Percentiles rank a stretch among this genome's conserved stretches.
phyloP scores from a whole-genome alignment of 495 filamentous ascomycete species.

The Hypoxylon fuscum region DNA sequence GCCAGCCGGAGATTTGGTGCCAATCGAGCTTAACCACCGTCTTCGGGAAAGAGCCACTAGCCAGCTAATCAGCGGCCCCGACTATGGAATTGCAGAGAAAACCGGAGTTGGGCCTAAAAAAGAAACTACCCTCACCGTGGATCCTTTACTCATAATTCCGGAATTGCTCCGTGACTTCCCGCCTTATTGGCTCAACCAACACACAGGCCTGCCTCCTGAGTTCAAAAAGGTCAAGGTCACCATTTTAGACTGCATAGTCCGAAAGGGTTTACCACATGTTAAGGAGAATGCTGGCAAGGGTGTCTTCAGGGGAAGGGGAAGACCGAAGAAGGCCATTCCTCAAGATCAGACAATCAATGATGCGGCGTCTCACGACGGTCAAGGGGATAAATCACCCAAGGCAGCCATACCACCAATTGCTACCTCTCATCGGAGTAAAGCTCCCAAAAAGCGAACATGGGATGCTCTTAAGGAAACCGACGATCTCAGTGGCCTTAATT shows the following conservation, averaged over 20 bases:
- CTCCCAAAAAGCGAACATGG: not conserved
- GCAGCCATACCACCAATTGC: not conserved
- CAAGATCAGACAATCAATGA: not conserved
- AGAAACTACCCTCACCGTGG: slow-evolving; percentile 6
- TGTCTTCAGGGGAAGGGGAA: slow-evolving; percentile 4
- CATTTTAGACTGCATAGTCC: slow-evolving; percentile 33
- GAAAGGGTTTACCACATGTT: slow-evolving; percentile 9
- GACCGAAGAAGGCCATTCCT: not conserved
- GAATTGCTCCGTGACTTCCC: slow-evolving; percentile 18
- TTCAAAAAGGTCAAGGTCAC: slow-evolving; percentile 23
- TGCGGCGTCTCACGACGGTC: not conserved
- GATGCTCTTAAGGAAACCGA: not conserved
- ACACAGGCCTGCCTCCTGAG: slow-evolving; percentile 3
- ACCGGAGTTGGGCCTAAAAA: slow-evolving; percentile 4
- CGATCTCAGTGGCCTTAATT: not conserved
- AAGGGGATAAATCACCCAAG: not conserved
- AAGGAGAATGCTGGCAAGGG: not conserved
- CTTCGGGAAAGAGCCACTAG: slow-evolving; percentile 10
- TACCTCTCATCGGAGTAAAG: not conserved
- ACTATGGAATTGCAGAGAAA: slow-evolving; percentile 6
- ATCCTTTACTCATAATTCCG: slow-evolving; percentile 31
- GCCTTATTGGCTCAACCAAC: slow-evolving; percentile 8
- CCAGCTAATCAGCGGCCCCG: not conserved
- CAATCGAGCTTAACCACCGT: slow-evolving; percentile 32
- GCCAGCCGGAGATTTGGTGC: slow-evolving; percentile 25